Evolutionary conservation across 2,329 filamentous ascomycete species (phyloP).

Genomic region (Elsinoe batatas): DNA sequence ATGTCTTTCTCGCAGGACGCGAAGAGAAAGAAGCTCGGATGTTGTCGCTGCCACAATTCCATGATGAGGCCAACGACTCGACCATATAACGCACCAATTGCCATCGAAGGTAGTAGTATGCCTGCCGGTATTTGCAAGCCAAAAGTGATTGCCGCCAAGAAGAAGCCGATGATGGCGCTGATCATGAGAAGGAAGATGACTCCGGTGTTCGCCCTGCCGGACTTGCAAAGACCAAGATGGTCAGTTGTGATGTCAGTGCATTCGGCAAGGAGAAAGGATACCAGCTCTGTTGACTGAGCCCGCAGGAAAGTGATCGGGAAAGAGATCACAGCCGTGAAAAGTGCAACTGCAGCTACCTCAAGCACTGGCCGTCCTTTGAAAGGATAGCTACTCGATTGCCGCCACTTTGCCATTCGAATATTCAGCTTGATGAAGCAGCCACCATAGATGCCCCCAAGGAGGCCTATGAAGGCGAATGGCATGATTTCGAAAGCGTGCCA

Average conservation of each 20-base stretch:
- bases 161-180: conserved; percentile 73
- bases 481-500: conserved; percentile 95
- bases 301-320: conserved; percentile 96
- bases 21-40: conserved; percentile 70
- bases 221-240: conserved; percentile 82
- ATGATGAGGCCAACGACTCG: conserved; percentile 82
- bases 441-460: conserved; percentile 87
- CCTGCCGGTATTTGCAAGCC: conserved; percentile 90
- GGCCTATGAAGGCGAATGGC: conserved; percentile 76
- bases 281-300: conserved; percentile 80
- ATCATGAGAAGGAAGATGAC: conserved; percentile 76
- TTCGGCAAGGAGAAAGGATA: conserved; percentile 85
- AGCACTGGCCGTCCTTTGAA: conserved; percentile 60
- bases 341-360: conserved; percentile 70
- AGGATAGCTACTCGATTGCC: conserved; percentile 52
- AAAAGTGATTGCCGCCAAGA: conserved; percentile 80
- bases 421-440: conserved; percentile 92
- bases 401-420: conserved; percentile 75
- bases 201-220: conserved; percentile 67
- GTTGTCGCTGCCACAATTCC: conserved; percentile 73
- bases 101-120: conserved; percentile 92
- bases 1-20: conserved; percentile 72
- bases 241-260: conserved; percentile 76
- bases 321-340: conserved; percentile 80
- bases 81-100: conserved; percentile 83